phyloP scores from a whole-genome alignment of 2,329 filamentous ascomycete species.

The Phyllosticta paracitricarpa region DNA sequence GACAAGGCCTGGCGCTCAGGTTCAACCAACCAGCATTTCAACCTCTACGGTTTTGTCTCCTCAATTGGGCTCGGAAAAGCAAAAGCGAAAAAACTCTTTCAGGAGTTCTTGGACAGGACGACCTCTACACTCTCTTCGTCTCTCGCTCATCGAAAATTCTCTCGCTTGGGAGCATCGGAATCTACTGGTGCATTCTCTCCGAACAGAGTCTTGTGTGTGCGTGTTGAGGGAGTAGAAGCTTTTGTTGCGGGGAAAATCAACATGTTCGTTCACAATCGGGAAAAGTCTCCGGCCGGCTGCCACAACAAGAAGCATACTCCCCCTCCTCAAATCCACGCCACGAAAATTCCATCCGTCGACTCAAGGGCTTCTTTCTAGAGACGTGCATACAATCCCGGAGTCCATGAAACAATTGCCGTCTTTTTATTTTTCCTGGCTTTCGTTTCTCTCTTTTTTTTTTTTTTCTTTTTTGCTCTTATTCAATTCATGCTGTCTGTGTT shows the following conservation, averaged over 20 bases:
- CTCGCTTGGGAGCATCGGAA: conserved; percentile 4
- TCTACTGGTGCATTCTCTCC: conserved; percentile 3
- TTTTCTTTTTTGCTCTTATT: neutral
- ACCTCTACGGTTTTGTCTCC: neutral
- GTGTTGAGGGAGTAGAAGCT: neutral
- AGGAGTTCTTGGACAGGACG: conserved; percentile 5
- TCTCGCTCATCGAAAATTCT: neutral
- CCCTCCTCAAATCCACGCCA: neutral
- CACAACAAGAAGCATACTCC: neutral
- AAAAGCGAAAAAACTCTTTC: conserved; percentile 4
- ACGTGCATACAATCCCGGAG: conserved; percentile 10
- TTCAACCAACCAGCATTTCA: neutral
- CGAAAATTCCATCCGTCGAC: neutral
- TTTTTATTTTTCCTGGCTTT: neutral
- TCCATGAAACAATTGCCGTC: conserved; percentile 7
- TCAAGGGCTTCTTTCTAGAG: conserved; percentile 9
- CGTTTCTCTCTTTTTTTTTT: neutral
- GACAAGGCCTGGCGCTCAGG: neutral
- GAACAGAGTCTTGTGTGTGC: neutral
- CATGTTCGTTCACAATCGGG: neutral
- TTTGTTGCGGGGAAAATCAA: neutral
- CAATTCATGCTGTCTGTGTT: neutral
- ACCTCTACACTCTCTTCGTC: conserved; percentile 1
- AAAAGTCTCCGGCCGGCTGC: neutral
- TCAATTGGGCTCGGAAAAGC: neutral